Conservation (phyloP, 306 rosid species). For the Lotus japonicus region DNA sequence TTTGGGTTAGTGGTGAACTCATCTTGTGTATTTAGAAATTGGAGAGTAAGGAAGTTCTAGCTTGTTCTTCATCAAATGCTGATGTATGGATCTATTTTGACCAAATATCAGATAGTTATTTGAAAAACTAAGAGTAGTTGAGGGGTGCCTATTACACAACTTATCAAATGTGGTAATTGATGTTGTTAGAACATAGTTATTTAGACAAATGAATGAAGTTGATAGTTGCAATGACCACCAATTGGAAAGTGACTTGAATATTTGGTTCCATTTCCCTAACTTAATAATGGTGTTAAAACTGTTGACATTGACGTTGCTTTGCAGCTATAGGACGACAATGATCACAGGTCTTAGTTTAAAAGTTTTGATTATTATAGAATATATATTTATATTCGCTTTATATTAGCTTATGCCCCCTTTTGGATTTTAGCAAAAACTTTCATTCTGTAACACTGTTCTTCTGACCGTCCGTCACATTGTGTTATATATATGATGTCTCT, state of each 20-base stretch:
- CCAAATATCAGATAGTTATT: not conserved
- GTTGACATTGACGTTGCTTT: not conserved
- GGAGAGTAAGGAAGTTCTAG: not conserved
- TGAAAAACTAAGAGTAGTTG: not conserved
- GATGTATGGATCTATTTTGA: not conserved
- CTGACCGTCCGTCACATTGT: not conserved
- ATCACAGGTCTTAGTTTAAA: not conserved
- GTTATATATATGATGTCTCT: not conserved
- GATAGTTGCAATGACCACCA: not conserved
- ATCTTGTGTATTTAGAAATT: not conserved
- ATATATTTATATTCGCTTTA: not conserved
- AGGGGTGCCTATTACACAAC: not conserved
- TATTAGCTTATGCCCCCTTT: not conserved
- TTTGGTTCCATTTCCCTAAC: not conserved
- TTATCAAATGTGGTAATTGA: not conserved
- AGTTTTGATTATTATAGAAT: not conserved
- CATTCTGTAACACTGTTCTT: not conserved
- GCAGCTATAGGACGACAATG: not conserved
- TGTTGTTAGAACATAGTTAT: not conserved
- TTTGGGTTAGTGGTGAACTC: conserved; percentile 1
- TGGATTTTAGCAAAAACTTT: not conserved
- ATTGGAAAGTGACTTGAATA: not conserved
- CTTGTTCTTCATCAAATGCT: not conserved
- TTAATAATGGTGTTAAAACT: not conserved
- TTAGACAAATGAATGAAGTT: not conserved